Evolutionary conservation across 306 rosid genomes (phyloP).

Genomic region (Trifolium subterraneum): DNA sequence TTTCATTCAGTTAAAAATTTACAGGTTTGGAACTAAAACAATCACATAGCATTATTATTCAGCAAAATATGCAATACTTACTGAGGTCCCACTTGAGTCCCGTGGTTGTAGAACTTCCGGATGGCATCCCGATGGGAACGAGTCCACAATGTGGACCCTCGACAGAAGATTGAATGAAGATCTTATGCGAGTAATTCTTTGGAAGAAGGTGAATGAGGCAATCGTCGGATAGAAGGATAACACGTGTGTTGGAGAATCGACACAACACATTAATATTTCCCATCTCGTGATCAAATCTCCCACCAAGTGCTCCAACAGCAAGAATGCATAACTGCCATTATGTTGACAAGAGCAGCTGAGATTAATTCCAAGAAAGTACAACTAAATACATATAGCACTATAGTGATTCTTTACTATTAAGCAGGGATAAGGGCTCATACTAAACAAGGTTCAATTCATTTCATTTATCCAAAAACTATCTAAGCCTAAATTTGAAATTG

Average conservation of each 20-base stretch:
- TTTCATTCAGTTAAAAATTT: constrained; percentile 14
- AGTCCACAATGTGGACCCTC: constrained; percentile 99
- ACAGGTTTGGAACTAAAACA: constrained; percentile 18
- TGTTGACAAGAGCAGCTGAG: constrained; percentile 17
- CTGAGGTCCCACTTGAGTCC: constrained; percentile 95
- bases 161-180: constrained; percentile 66
- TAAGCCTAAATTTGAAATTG: constrained; percentile 5
- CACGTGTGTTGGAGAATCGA: constrained; percentile 65
- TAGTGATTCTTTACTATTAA: constrained; percentile 18
- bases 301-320: constrained; percentile 94
- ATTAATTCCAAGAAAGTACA: background rate
- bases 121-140: constrained; percentile 83
- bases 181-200: constrained; percentile 66
- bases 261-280: constrained; percentile 90
- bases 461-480: constrained; percentile 31
- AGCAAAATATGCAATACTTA: constrained; percentile 56
- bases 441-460: constrained; percentile 5
- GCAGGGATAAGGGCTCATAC: background rate
- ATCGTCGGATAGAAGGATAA: constrained; percentile 84
- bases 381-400: constrained; percentile 27
- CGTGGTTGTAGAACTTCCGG: constrained; percentile 81
- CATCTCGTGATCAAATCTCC: constrained; percentile 95
- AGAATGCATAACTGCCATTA: constrained; percentile 76
- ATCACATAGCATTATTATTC: constrained; percentile 10
- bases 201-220: constrained; percentile 90